Evolutionary conservation across 176 grass and related monocot genomes (phyloP).

Genomic region (Tillandsia leiboldiana): DNA sequence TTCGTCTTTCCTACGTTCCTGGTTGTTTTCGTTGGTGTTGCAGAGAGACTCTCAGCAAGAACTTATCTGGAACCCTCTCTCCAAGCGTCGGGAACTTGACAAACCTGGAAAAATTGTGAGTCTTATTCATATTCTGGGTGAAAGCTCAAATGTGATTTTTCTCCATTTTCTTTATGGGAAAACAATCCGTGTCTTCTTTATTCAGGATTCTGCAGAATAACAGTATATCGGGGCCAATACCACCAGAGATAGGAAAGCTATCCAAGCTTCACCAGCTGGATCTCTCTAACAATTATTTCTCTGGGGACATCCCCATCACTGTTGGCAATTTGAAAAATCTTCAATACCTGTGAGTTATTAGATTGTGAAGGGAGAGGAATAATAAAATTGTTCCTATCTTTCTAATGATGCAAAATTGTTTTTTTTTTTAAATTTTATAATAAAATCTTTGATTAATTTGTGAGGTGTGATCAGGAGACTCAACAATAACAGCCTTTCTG

Average conservation of each 20-base stretch:
- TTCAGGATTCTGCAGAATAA: conserved; percentile 17
- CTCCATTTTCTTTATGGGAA: neutral
- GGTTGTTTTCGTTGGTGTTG: conserved; percentile 12
- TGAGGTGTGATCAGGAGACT: conserved; percentile 42
- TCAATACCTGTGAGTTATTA: conserved; percentile 17
- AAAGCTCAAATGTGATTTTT: neutral
- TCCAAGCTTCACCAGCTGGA: conserved; percentile 22
- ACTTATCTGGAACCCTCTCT: conserved; percentile 32
- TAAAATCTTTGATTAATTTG: neutral
- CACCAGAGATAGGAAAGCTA: conserved; percentile 19
- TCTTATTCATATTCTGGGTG: neutral
- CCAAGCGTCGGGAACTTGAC: conserved; percentile 31
- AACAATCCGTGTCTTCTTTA: neutral
- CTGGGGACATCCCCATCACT: conserved; percentile 12
- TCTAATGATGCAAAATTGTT: neutral
- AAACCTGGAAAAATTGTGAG: conserved; percentile 33
- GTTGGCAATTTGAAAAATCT: conserved; percentile 15
- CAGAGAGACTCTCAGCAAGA: conserved; percentile 28
- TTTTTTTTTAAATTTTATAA: neutral
- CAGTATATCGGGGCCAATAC: conserved; percentile 17
- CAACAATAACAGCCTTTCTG: conserved; percentile 66
- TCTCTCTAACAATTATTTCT: conserved; percentile 25
- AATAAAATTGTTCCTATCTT: too few species aligned
- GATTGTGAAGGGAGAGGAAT: neutral
- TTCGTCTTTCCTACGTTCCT: neutral